Evolutionary conservation across 176 grass and related monocot species (phyloP), one percentile per base, ranked within the genome.

Genomic region (Juncus inflexus): DNA sequence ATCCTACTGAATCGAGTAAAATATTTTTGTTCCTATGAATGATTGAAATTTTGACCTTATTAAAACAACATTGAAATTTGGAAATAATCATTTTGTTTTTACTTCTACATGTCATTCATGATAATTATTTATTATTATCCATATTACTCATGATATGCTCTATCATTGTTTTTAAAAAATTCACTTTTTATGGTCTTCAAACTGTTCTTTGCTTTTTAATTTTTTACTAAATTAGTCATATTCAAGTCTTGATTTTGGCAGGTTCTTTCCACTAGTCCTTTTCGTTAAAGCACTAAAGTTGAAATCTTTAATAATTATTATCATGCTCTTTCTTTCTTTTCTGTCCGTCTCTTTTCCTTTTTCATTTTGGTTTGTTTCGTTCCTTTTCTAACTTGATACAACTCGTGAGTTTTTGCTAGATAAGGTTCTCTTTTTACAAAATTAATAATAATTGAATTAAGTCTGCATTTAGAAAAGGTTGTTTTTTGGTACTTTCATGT

Each of bases 401-500:
- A 71, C 68, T 55, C 58, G 68, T 71, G 68, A 71, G 38, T 55
- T 28, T 47, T 71, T 59, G 43, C 68, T n/a, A 45, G 68, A 71
- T 71, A 71, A 59, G 52, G 68, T 15, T 71, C 52, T 43, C 68
- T 59, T 71, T 47, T 47, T 6, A 47, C 9, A 47, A 47, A 47
- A 47, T 6, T 47, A 6, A 47, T 47, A 47, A 47, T 47, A 47
- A 47, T 47, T 6, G 4, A 47, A 47, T 47, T 47, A 6, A 47
- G 19, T 28, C 19, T 47, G 4, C 60, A 37, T 57, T 82, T 73
- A 74, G 65, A 73, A 73, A 77, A 72, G 76, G 35, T 63, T 37
- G 47, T 47, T 81, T 86, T 86, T 84, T 87, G 63, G 65, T 57
- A 65, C 75, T 76, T 77, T 76, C 89, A 90, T 99, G 95, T 99